Conservation (phyloP, 2,329 filamentous ascomycete genomes). For the Colletotrichum sp. region DNA sequence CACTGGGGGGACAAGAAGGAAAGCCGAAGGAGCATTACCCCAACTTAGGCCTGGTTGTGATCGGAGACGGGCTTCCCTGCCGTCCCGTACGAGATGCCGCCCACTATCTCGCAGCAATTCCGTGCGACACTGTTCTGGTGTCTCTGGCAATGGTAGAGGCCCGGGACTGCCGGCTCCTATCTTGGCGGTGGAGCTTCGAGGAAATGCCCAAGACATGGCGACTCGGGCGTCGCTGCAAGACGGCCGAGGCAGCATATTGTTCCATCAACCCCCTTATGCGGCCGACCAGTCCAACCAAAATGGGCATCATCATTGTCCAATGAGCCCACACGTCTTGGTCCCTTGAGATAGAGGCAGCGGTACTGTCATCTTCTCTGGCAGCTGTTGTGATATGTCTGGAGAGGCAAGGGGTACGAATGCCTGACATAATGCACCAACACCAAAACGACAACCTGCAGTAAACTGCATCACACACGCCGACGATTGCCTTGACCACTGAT, state of each 20-base stretch:
- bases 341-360: background rate
- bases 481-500: background rate
- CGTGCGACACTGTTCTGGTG: background rate
- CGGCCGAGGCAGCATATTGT: background rate
- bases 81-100: background rate
- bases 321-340: background rate
- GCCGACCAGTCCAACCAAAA: background rate
- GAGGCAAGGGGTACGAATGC: background rate
- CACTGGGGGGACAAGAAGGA: background rate
- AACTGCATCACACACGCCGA: background rate
- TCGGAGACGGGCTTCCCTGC: background rate
- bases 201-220: constrained; percentile 4
- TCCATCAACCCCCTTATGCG: background rate
- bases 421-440: background rate
- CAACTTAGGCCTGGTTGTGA: background rate
- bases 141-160: background rate
- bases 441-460: background rate
- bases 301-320: background rate
- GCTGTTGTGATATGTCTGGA: background rate
- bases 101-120: background rate
- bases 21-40: background rate
- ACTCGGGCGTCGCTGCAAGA: background rate
- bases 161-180: background rate
- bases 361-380: background rate
- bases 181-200: background rate